Evolutionary conservation across 2,329 filamentous ascomycete genomes (phyloP), one percentile per base, ranked within the genome.

Genomic region (Trichothecium roseum): DNA sequence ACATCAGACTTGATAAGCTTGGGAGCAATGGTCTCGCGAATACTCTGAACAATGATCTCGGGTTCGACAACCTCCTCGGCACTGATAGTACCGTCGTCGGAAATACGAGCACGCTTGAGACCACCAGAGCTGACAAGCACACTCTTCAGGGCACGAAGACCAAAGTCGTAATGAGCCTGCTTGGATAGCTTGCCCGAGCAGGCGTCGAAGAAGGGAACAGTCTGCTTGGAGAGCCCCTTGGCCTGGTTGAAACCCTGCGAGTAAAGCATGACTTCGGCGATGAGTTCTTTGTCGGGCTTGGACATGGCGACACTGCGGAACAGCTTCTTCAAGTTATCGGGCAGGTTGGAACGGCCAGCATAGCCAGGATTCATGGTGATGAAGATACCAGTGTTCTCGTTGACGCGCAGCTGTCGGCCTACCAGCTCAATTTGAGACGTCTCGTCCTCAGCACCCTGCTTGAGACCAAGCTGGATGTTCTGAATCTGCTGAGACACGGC

Each of bases 341-440:
- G 91, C 52, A 99, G 65, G 61, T 98, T 98, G 34, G 91, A 99
- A 60, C 91, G 85, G 38, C 91, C 91, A 36, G 91, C 91, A 62
- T 99, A 99, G 35, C 91, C 91, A 57, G 91, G 91, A 59, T 99
- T 99, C 93, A 99, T 98, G 28, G 91, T 99, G 57, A 99, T 98
- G 67, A 99, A 99, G 55, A 99, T 91, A 48, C 91, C 91, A 34
- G 93, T 96, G 55, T 95, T 94, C 41, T 74, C 71, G 51, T 94
- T 93, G 46, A 99, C 91, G 43, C 72, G 77, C 32, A 98, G 72
- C 47, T 93, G 87, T 37, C 91, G 84, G 33, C 89, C 89, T 36
- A 96, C 84, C 15, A 99, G 69, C 56, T 98, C 91, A 47, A 98
- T 96, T 54, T 95, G 84, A 2, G 86, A 70, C 54, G 84, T 86